Evolutionary conservation across 306 rosid species (phyloP), one percentile per base, ranked within the genome.

Genomic region (Phaseolus lunatus): DNA sequence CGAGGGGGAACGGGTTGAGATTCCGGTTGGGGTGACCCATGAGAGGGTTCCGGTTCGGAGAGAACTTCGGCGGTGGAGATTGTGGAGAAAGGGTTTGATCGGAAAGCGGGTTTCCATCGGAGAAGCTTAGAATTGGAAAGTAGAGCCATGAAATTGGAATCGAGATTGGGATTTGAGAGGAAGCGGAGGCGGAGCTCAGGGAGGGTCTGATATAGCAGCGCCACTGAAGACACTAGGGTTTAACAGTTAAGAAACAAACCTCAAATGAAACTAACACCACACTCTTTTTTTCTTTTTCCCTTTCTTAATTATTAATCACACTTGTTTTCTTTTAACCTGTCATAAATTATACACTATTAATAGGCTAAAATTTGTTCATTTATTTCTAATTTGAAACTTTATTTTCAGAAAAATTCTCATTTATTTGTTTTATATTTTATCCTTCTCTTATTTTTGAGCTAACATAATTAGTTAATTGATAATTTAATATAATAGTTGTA

Each of bases 121-220:
- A 79, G 79, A 58, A 87, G 91, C 76, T 90, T 88, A 5, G 87
- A 86, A 57, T 67, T 73, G 64, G 90, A 81, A 72, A 88, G 11
- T 79, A 66, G 84, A 20, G 96, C 87, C 97, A 89, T 91, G 18
- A 50, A 4, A 9, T 10, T 5, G 14, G 67, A 4, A 9, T 6
- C 3, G 9, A 33, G 5, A 13, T 29, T 5, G 10, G 33, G 3
- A 13, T 29, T 15, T 54, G 6, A 15, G 43, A 7, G 7, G 13
- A 1, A 18, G 52, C 23, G 16, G 37, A 29, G 24, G 14, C 3
- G 2, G 50, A 75, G 18, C 16, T 52, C 58, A 22, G 16, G 29
- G 37, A 23, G 48, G 19, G 24, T 27, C 15, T 24, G 29, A n/a
- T 2, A 37, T 24, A 45, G 57, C 18, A 57, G 68, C 16, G 58